A percentile compares a stretch with the other conserved stretches of the same genome.
phyloP scores from a whole-genome alignment of 305 asterid genomes.

The Fraxinus velutina region DNA sequence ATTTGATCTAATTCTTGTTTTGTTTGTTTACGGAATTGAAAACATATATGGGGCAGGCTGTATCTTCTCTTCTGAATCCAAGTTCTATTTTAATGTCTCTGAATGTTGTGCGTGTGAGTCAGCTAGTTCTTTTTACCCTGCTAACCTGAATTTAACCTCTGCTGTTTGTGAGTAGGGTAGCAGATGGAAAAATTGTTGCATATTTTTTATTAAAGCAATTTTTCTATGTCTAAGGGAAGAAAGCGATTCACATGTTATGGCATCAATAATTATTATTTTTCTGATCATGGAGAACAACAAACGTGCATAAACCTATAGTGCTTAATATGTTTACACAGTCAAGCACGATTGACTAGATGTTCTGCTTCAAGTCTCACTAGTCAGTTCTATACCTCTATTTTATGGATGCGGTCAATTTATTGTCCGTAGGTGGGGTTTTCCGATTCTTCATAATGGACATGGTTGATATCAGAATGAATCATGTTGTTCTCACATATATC shows the following conservation, averaged over 20 bases:
- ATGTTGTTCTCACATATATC: neutral
- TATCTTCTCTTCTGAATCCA: constrained; percentile 15
- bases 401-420: neutral
- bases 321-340: neutral
- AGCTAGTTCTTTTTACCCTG: neutral
- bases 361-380: neutral
- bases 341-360: neutral
- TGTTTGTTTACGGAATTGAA: constrained; percentile 25
- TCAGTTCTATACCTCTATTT: neutral
- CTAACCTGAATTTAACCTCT: neutral
- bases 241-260: constrained; percentile 1
- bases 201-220: neutral
- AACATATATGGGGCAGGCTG: constrained; percentile 21
- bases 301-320: neutral
- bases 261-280: neutral
- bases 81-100: constrained; percentile 2
- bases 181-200: constrained; percentile 10
- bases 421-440: neutral
- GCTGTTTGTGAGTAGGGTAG: constrained; percentile 4
- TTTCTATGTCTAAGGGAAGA: neutral
- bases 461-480: neutral
- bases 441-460: neutral
- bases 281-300: neutral
- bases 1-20: constrained; percentile 68
- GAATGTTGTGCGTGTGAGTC: neutral